These are phyloP conservation scores for Calonectria ilicicola DNA, from an alignment of 2,329 filamentous ascomycete species.

Conservation along the genomic window DNA sequence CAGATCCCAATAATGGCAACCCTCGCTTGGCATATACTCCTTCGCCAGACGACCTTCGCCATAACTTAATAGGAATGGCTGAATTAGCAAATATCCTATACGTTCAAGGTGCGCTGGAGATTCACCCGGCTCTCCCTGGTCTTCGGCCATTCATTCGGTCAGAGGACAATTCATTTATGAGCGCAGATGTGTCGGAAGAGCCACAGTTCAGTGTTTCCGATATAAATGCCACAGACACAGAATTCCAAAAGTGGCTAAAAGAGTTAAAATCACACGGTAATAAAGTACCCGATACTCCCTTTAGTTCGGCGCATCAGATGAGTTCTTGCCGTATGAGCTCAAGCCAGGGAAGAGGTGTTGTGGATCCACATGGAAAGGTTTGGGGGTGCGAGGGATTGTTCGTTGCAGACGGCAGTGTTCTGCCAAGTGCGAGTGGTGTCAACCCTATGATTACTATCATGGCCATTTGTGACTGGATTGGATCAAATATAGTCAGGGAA, in stretches of 20 bases:
- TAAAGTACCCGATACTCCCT: slow-evolving; percentile 52
- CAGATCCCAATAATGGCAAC: background rate
- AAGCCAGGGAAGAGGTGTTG: slow-evolving; percentile 59
- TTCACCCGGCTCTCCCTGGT: slow-evolving; percentile 7
- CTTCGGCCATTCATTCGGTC: slow-evolving; percentile 13
- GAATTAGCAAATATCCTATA: slow-evolving; percentile 15
- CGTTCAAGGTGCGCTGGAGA: slow-evolving; percentile 16
- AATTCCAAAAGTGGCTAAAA: slow-evolving; percentile 3
- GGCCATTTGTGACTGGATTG: slow-evolving; percentile 65
- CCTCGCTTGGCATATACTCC: slow-evolving; percentile 17
- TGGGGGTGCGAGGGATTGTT: slow-evolving; percentile 73
- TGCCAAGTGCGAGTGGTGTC: slow-evolving; percentile 76
- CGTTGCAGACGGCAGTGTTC: slow-evolving; percentile 76
- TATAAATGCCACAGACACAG: background rate
- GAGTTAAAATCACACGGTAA: slow-evolving; percentile 10
- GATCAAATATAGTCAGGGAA: background rate
- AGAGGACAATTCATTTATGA: background rate
- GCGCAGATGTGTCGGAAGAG: background rate
- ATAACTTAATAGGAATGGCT: slow-evolving; percentile 13
- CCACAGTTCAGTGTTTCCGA: background rate
- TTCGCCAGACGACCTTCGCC: background rate
- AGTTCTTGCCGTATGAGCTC: slow-evolving; percentile 75
- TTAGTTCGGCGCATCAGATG: slow-evolving; percentile 80
- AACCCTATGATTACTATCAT: slow-evolving; percentile 82
- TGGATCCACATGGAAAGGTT: slow-evolving; percentile 63